A percentile compares a stretch with the other conserved stretches of the same genome.
phyloP scores from a whole-genome alignment of 2,329 filamentous ascomycete species.

The Knoxdaviesia capensis region DNA sequence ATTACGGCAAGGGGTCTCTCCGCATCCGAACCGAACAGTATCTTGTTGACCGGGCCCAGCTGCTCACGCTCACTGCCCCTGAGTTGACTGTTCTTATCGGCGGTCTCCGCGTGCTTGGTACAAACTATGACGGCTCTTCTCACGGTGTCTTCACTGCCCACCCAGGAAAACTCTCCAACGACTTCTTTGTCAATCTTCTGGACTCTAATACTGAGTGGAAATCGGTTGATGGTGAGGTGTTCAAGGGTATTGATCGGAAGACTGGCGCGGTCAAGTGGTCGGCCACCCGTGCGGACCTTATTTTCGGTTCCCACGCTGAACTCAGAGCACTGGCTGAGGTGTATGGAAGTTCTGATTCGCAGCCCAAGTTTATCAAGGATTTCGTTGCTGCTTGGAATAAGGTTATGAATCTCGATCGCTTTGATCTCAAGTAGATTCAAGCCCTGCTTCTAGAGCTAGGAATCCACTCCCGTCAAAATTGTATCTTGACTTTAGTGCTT shows the following conservation, averaged over 20 bases:
- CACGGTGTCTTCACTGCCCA: slow-evolving; percentile 48
- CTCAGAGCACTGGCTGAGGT: slow-evolving; percentile 51
- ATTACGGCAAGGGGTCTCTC: slow-evolving; percentile 43
- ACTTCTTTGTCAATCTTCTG: slow-evolving; percentile 67
- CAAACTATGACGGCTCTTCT: slow-evolving; percentile 50
- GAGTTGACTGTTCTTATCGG: slow-evolving; percentile 53
- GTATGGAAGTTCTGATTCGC: slow-evolving; percentile 38
- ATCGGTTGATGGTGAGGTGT: slow-evolving; percentile 29
- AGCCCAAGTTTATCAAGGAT: slow-evolving; percentile 48
- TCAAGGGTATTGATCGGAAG: slow-evolving; percentile 44
- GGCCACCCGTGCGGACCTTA: slow-evolving; percentile 46
- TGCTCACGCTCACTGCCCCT: slow-evolving; percentile 49
- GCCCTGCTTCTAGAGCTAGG: too few relatives aligned
- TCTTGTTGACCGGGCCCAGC: slow-evolving; percentile 51
- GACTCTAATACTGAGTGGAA: slow-evolving; percentile 44
- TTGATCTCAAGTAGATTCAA: slow-evolving; percentile 24
- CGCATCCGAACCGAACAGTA: slow-evolving; percentile 47
- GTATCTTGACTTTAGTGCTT: too few relatives aligned
- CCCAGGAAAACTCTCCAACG: slow-evolving; percentile 52
- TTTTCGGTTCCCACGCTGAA: slow-evolving; percentile 58
- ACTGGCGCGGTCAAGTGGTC: slow-evolving; percentile 47
- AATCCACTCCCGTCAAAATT: too few relatives aligned
- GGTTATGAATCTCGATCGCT: slow-evolving; percentile 56
- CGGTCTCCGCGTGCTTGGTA: slow-evolving; percentile 47
- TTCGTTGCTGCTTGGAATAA: slow-evolving; percentile 55